Evolutionary conservation across 441 rosid species (phyloP), one percentile per base, ranked within the genome.

Genomic region (Adansonia madagascariensis): DNA sequence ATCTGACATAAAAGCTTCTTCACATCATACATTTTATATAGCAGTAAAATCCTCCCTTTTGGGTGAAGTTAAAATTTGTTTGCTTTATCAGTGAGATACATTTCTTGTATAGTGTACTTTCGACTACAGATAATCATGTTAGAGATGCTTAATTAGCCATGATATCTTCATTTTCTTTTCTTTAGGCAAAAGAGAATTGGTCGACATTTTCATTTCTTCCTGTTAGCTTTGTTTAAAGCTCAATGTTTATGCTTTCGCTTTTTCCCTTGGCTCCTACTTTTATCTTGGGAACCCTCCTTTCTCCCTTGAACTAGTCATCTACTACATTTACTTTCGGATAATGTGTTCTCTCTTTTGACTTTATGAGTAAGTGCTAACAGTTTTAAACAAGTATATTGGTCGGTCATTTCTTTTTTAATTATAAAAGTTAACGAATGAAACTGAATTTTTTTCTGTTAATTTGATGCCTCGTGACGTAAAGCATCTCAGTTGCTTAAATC

Each of bases 1-100:
- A 18, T 71, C 87, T 84, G 85, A 74, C 86, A 69, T 76, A 31
- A 76, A 35, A 47, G 62, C 64, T 18, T 47, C 60, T 31, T 10
- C 24, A 50, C 59, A 14, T 63, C 35, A 39, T 73, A 14, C 43
- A 49, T 69, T 69, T 12, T 49, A 8, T 17, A 8, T 66, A 44
- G 31, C 52, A 66, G 52, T 9, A 71, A 15, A 35, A 57, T 12
- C 52, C 53, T 18, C 41, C 73, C 5, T 53, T 75, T 75, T 75
- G 43, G 67, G 20, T 27, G 60, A 70, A 70, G 6, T 15, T 50
- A 3, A 52, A 27, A 27, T 52, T 52, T 44, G 52, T 66, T 66
- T 18, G 52, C 52, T 18, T 64, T 41, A 1, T n/a, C 49, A n/a
- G 5, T n/a, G 47, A 39, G 0, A 41, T 64, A 65, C 12, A 17